Conservation (phyloP, 31 red algal genomes). For the Asparagopsis taxiformis region DNA sequence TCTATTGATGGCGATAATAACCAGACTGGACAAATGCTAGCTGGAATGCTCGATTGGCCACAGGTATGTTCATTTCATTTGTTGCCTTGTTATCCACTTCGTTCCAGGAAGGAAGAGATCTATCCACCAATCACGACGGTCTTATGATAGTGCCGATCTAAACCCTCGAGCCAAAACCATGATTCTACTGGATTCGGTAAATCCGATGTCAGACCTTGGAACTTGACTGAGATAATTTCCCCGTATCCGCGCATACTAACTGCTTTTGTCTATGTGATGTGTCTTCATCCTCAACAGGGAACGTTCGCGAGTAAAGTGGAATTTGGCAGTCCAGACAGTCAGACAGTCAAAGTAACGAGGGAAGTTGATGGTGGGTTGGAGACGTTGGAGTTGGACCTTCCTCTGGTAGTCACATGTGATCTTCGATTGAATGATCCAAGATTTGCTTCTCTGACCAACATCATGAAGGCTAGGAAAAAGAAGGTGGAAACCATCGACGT, state of each 20-base stretch:
- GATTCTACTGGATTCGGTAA: conserved; percentile 62
- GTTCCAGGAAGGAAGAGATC: conserved; percentile 21
- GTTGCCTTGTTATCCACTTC: neutral
- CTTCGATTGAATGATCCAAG: conserved; percentile 91
- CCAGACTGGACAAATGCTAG: conserved; percentile 96
- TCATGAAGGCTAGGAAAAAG: conserved; percentile 99
- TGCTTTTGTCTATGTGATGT: too few species aligned
- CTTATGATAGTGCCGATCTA: conserved; percentile 81
- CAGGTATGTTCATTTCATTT: conserved; percentile 68
- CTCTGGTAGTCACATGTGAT: conserved; percentile 91
- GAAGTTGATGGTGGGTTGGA: conserved; percentile 96
- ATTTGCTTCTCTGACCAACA: conserved; percentile 87
- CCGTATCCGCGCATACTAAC: too few species aligned
- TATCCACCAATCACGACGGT: conserved; percentile 73
- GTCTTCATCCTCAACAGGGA: too few species aligned
- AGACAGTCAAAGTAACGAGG: conserved; percentile 65
- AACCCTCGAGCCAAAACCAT: conserved; percentile 76
- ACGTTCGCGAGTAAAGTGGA: conserved; percentile 89
- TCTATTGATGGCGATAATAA: conserved; percentile 98
- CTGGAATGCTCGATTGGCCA: conserved; percentile 91
- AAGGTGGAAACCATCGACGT: conserved; percentile 76
- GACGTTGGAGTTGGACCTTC: conserved; percentile 69
- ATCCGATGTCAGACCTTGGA: conserved; percentile 37
- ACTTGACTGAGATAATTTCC: too few species aligned
- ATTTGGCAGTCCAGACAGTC: conserved; percentile 13